phyloP scores from a whole-genome alignment of 345 rosid species.

The Lumnitzera littorea region DNA sequence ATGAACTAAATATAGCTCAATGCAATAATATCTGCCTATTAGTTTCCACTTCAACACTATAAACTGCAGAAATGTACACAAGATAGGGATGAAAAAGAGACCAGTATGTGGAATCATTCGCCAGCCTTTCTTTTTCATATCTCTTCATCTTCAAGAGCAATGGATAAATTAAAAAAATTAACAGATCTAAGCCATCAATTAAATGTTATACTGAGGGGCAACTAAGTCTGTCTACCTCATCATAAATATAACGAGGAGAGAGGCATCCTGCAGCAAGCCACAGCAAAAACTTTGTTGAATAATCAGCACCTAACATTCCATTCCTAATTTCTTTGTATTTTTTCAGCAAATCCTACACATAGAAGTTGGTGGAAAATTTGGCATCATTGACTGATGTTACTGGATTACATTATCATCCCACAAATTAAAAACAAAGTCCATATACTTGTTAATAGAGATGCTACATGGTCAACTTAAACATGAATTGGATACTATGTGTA shows the following conservation, averaged over 20 bases:
- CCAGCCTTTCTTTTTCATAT: conserved; percentile 68
- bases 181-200: conserved; percentile 2
- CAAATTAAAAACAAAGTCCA: too few species aligned
- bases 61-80: background rate
- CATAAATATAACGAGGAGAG: conserved; percentile 63
- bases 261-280: conserved; percentile 92
- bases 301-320: conserved; percentile 86
- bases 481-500: too few species aligned
- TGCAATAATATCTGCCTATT: too few species aligned
- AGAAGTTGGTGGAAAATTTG: background rate
- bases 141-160: conserved; percentile 52
- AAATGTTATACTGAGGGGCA: background rate
- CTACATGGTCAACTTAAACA: too few species aligned
- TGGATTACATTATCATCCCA: too few species aligned
- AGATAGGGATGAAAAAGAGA: conserved; percentile 14
- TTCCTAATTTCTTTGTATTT: conserved; percentile 76
- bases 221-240: conserved; percentile 49
- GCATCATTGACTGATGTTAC: background rate
- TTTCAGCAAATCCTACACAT: conserved; percentile 50
- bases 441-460: too few species aligned
- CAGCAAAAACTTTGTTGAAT: conserved; percentile 82
- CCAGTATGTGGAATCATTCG: conserved; percentile 91
- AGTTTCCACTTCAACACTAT: background rate
- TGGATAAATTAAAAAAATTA: background rate
- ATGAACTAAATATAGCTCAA: background rate